Percentiles rank a stretch among this genome's conserved stretches.
Conservation (phyloP, 1,284 basidiomycete genomes). For the Tylopilus orsonianus region DNA sequence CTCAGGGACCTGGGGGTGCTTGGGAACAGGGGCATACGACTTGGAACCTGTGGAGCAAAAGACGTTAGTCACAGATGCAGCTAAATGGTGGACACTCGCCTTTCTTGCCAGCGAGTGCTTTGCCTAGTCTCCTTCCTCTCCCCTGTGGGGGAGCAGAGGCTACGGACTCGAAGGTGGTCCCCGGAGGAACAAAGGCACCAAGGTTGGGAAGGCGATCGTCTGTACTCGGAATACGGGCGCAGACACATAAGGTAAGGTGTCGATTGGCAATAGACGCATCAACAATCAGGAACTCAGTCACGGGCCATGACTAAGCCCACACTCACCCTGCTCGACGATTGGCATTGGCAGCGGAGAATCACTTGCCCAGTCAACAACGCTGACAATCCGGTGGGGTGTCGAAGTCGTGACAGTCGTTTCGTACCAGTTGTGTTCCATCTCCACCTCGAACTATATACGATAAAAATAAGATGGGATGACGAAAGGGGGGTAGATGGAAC, state of each 20-base stretch:
- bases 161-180: slow-evolving; percentile 20
- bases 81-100: neutral
- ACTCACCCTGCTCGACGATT: slow-evolving; percentile 19
- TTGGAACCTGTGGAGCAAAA: slow-evolving; percentile 7
- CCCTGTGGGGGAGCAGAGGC: slow-evolving; percentile 6
- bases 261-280: too few relatives aligned
- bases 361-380: slow-evolving; percentile 82
- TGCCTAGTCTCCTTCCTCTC: slow-evolving; percentile 17
- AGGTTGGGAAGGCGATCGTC: slow-evolving; percentile 25
- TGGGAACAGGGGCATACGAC: slow-evolving; percentile 27
- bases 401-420: slow-evolving; percentile 67
- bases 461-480: neutral
- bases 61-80: neutral
- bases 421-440: slow-evolving; percentile 87
- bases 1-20: slow-evolving; percentile 27
- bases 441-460: slow-evolving; percentile 66
- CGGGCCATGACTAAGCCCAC: slow-evolving; percentile 1
- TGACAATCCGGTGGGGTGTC: slow-evolving; percentile 68
- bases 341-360: slow-evolving; percentile 52
- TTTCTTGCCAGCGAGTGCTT: slow-evolving; percentile 14
- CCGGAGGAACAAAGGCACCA: slow-evolving; percentile 25
- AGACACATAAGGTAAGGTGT: too few relatives aligned
- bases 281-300: slow-evolving; percentile 12
- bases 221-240: slow-evolving; percentile 13
- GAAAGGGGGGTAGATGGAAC: neutral